Percentiles rank a stretch among this genome's conserved stretches.
Evolutionary conservation across 139 green algal species (phyloP).

Genomic region (Tetraselmis chui): DNA sequence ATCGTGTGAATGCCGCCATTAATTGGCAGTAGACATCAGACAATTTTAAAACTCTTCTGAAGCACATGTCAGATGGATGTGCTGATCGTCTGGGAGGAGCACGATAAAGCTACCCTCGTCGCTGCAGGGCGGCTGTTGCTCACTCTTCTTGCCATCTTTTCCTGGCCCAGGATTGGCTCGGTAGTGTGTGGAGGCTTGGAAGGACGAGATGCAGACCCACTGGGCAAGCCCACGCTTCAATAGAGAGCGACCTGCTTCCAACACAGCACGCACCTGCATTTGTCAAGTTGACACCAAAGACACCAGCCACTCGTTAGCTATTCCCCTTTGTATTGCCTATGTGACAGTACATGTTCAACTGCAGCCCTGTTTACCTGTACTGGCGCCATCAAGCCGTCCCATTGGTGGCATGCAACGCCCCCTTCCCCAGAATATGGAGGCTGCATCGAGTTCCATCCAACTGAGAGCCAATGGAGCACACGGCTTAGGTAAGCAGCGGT

Average conservation of each 20-base stretch:
- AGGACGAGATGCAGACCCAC: background rate
- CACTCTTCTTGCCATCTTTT: background rate
- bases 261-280: background rate
- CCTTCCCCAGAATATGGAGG: no score
- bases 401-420: background rate
- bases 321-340: no score
- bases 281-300: no score
- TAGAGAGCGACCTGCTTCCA: background rate
- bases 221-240: background rate
- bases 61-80: background rate
- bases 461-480: background rate
- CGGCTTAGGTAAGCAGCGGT: background rate
- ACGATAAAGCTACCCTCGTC: background rate
- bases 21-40: no score
- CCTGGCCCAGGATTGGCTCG: background rate
- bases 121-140: no score
- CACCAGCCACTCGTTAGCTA: no score
- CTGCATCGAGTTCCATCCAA: background rate
- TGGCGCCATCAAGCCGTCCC: background rate
- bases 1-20: no score
- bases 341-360: no score
- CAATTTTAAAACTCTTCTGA: background rate
- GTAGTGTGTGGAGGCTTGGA: background rate
- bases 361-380: background rate
- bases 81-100: background rate